Percentiles rank a stretch among this genome's conserved stretches.
These are phyloP conservation scores for Candida caryicola DNA, from an alignment of 805 yeast species.

Conservation along the genomic window DNA sequence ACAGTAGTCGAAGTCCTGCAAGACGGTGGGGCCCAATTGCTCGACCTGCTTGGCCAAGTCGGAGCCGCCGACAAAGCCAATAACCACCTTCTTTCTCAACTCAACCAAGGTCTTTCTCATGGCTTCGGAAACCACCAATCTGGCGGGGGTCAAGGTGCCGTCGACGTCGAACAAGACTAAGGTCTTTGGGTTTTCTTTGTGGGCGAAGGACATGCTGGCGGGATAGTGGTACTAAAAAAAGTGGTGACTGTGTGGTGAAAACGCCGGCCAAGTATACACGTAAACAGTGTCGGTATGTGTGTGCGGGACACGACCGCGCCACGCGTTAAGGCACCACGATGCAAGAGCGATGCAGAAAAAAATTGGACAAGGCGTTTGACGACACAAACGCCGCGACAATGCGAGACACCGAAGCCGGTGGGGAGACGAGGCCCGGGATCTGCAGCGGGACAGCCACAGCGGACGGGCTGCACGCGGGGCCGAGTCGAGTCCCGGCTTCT, in stretches of 20 bases:
- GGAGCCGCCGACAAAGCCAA: slow-evolving; percentile 98
- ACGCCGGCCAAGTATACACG: neutral
- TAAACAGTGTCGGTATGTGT: too few species aligned
- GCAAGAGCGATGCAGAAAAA: too few species aligned
- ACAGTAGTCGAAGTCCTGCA: slow-evolving; percentile 87
- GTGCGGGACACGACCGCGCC: too few species aligned
- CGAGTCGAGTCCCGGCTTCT: too few species aligned
- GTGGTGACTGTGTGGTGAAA: neutral
- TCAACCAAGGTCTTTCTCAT: slow-evolving; percentile 67
- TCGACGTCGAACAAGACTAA: slow-evolving; percentile 96
- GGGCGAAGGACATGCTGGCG: slow-evolving; percentile 53
- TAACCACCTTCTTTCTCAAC: slow-evolving; percentile 86
- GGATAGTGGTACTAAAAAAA: neutral
- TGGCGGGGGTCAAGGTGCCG: slow-evolving; percentile 97
- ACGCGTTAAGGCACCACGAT: too few species aligned
- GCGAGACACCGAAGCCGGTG: too few species aligned
- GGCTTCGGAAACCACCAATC: slow-evolving; percentile 74
- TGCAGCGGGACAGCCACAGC: too few species aligned
- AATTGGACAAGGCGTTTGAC: too few species aligned
- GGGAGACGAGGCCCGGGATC: too few species aligned
- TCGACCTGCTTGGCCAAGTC: slow-evolving; percentile 93
- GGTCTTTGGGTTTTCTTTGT: slow-evolving; percentile 79
- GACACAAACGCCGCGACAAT: too few species aligned
- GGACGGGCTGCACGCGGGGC: too few species aligned
- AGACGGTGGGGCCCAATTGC: slow-evolving; percentile 81